Percentiles rank a stretch among this genome's conserved stretches.
Evolutionary conservation across 2,329 filamentous ascomycete genomes (phyloP).

Genomic region (Ceratocystiopsis minuta): DNA sequence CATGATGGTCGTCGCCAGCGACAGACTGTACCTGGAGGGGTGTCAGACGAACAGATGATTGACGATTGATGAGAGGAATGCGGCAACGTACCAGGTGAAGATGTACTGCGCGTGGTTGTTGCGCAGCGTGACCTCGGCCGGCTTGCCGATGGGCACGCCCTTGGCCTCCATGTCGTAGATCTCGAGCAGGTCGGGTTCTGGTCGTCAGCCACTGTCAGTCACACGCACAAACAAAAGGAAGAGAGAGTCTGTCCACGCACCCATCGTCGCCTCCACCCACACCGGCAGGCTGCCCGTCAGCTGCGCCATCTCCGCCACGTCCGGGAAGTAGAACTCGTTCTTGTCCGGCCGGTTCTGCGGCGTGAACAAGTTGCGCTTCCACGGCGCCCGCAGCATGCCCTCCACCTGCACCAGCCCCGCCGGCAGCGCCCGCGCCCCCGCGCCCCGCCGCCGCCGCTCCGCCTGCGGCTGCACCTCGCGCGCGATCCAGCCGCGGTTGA

Average conservation of each 20-base stretch:
- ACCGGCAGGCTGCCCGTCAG: constrained; percentile 70
- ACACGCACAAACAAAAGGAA: no score
- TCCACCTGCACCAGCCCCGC: constrained; percentile 58
- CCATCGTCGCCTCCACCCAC: constrained; percentile 92
- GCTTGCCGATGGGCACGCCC: constrained; percentile 76
- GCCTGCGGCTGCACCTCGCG: constrained; percentile 53
- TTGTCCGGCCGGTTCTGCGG: constrained; percentile 72
- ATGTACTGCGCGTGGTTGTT: constrained; percentile 99
- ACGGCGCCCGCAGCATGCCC: constrained; percentile 71
- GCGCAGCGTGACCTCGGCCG: constrained; percentile 77
- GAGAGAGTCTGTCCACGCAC: no score
- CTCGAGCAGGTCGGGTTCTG: constrained; percentile 62
- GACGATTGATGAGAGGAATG: background rate
- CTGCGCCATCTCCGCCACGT: constrained; percentile 78
- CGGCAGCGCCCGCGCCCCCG: constrained; percentile 49
- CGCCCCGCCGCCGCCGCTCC: constrained; percentile 39
- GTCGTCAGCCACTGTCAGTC: background rate
- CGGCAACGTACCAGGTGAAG: constrained; percentile 85
- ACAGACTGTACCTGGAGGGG: constrained; percentile 59
- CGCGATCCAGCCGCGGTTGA: constrained; percentile 83
- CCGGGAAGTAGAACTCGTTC: constrained; percentile 86
- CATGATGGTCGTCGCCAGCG: constrained; percentile 79
- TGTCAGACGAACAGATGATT: constrained; percentile 4
- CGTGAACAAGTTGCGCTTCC: constrained; percentile 97
- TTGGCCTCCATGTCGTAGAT: constrained; percentile 58